Evolutionary conservation across 495 filamentous ascomycete species (phyloP).

Genomic region (Penicillium chermesinum): DNA sequence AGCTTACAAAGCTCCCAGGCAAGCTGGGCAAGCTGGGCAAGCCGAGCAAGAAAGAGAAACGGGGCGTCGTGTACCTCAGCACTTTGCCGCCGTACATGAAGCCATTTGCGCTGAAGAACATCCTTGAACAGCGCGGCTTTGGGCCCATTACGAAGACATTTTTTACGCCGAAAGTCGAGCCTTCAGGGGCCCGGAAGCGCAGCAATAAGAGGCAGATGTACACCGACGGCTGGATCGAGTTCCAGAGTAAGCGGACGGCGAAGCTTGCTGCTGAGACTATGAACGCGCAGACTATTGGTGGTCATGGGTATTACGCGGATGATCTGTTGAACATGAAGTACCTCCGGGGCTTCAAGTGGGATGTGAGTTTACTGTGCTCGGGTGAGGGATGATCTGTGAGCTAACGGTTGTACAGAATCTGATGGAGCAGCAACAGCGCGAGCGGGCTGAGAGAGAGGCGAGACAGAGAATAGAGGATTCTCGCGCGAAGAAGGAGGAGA

Average conservation of each 20-base stretch:
- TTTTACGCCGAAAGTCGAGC: slow-evolving; percentile 71
- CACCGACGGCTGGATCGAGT: slow-evolving; percentile 94
- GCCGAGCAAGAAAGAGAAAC: slow-evolving; percentile 22
- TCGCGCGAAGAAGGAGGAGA: slow-evolving; percentile 73
- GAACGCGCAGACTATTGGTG: slow-evolving; percentile 77
- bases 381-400: no score
- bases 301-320: slow-evolving; percentile 83
- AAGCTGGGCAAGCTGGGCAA: neutral
- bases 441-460: slow-evolving; percentile 76
- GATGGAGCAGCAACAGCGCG: slow-evolving; percentile 64
- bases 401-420: slow-evolving; percentile 67
- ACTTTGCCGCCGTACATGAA: slow-evolving; percentile 94
- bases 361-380: neutral
- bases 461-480: slow-evolving; percentile 76
- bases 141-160: slow-evolving; percentile 74
- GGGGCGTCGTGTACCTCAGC: slow-evolving; percentile 69
- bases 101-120: slow-evolving; percentile 69
- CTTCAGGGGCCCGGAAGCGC: slow-evolving; percentile 54
- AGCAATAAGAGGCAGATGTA: slow-evolving; percentile 86
- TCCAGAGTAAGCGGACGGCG: slow-evolving; percentile 67
- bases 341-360: slow-evolving; percentile 52
- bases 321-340: slow-evolving; percentile 89
- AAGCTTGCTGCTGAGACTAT: slow-evolving; percentile 79
- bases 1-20: slow-evolving; percentile 8
- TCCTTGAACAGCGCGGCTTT: slow-evolving; percentile 70